Evolutionary conservation across 371 early-diverging fungal species (phyloP).

Genomic region (Mortierella sp.): DNA sequence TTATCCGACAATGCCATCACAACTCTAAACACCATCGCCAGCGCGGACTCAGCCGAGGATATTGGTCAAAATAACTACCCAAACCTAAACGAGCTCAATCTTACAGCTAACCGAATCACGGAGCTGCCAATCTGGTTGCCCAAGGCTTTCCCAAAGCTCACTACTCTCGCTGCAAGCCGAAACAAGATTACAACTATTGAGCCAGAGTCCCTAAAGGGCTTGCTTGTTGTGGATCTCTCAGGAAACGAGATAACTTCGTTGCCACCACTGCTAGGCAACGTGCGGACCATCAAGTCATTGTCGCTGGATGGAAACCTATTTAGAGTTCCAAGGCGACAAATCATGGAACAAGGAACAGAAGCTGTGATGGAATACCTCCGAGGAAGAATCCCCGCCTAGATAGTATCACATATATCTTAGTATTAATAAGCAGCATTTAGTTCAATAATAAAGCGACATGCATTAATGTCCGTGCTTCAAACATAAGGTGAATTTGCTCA

Average conservation of each 20-base stretch:
- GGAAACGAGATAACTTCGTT: conserved; percentile 71
- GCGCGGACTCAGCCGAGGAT: conserved; percentile 5
- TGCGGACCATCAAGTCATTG: conserved; percentile 63
- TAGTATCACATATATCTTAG: no score
- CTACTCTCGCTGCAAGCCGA: conserved; percentile 59
- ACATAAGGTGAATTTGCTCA: no score
- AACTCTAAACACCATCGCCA: conserved; percentile 21
- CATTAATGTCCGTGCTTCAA: no score
- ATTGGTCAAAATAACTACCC: conserved; percentile 59
- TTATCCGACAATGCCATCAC: conserved; percentile 68
- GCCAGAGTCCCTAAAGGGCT: conserved; percentile 60
- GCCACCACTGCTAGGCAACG: conserved; percentile 71
- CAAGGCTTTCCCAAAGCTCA: conserved; percentile 62
- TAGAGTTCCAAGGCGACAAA: conserved; percentile 72
- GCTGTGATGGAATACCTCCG: conserved; percentile 71
- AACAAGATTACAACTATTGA: conserved; percentile 67
- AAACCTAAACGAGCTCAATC: conserved; percentile 59
- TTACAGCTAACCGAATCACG: conserved; percentile 62
- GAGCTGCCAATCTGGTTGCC: conserved; percentile 61
- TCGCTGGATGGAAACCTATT: conserved; percentile 75
- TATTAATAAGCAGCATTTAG: no score
- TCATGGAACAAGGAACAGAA: conserved; percentile 73
- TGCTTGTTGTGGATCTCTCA: conserved; percentile 66
- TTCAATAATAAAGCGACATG: no score
- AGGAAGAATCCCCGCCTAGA: conserved; percentile 56